Evolutionary conservation across 78 protist genomes (phyloP).

Genomic region (Diacronema lutheri): DNA sequence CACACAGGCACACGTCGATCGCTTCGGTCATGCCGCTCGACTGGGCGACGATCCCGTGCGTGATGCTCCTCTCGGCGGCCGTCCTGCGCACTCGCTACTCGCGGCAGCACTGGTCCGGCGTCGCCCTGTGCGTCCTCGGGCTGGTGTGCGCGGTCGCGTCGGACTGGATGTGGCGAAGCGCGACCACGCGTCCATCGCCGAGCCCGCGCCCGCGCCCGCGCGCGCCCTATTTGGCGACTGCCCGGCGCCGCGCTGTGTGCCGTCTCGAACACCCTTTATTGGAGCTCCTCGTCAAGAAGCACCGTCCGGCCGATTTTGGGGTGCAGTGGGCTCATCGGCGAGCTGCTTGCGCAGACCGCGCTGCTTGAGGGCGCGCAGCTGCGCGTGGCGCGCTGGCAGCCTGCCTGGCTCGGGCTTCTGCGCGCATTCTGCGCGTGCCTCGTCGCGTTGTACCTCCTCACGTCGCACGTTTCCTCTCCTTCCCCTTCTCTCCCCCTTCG

Average conservation of each 20-base stretch:
- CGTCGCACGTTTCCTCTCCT: not conserved
- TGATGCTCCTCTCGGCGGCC: not conserved
- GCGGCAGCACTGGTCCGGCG: too few relatives aligned
- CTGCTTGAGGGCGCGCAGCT: not conserved
- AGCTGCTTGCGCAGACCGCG: not conserved
- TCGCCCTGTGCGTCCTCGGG: too few relatives aligned
- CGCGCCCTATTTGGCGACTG: constrained; percentile 12
- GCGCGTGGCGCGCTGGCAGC: not conserved
- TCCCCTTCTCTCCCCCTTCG: too few relatives aligned
- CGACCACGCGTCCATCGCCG: not conserved
- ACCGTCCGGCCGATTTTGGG: not conserved
- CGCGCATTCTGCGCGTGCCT: not conserved
- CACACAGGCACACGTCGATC: too few relatives aligned
- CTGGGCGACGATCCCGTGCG: constrained; percentile 13
- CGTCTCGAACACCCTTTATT: not conserved
- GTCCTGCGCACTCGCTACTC: not conserved
- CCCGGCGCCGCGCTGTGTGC: constrained; percentile 4
- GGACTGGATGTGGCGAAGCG: not conserved
- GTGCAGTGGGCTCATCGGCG: not conserved
- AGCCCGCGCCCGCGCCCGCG: not conserved
- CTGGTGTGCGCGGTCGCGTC: not conserved
- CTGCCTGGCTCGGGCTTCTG: not conserved
- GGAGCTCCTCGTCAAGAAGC: not conserved
- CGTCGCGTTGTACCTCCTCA: not conserved
- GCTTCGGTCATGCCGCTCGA: too few relatives aligned